Conservation (phyloP, 2,329 filamentous ascomycete genomes). For the Ophiostoma piceae region DNA sequence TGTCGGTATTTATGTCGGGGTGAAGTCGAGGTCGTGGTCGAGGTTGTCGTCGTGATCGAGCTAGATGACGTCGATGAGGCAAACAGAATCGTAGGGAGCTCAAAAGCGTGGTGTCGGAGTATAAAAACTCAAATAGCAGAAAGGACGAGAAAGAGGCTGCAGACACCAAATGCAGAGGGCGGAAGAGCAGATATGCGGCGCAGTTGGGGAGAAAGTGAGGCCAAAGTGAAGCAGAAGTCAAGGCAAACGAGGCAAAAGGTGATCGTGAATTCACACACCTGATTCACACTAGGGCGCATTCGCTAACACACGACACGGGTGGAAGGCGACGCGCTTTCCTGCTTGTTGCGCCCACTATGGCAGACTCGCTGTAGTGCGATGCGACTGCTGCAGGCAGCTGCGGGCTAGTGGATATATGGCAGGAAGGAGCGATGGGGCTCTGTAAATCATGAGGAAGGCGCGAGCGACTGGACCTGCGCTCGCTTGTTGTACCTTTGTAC, state of each 20-base stretch:
- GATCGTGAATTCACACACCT: background rate
- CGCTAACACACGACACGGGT: background rate
- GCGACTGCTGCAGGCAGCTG: constrained; percentile 11
- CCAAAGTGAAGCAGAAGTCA: background rate
- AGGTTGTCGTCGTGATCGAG: background rate
- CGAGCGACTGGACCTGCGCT: background rate
- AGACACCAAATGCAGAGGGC: background rate
- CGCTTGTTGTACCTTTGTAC: background rate
- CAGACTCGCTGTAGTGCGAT: constrained; percentile 11
- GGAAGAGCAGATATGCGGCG: background rate
- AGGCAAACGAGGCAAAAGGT: background rate
- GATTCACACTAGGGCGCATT: background rate
- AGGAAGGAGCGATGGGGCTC: background rate
- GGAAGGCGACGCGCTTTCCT: background rate
- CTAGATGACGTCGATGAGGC: constrained; percentile 12
- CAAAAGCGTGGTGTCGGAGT: background rate
- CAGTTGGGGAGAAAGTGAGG: background rate
- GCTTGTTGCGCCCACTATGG: constrained; percentile 10
- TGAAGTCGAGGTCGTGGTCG: background rate
- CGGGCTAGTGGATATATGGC: background rate
- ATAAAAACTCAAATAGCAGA: background rate
- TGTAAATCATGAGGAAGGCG: background rate
- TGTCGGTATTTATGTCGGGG: background rate
- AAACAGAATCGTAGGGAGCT: background rate
- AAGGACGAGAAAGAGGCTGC: background rate